Evolutionary conservation across 176 grass and related monocot species (phyloP).

Genomic region (Avena eriantha): DNA sequence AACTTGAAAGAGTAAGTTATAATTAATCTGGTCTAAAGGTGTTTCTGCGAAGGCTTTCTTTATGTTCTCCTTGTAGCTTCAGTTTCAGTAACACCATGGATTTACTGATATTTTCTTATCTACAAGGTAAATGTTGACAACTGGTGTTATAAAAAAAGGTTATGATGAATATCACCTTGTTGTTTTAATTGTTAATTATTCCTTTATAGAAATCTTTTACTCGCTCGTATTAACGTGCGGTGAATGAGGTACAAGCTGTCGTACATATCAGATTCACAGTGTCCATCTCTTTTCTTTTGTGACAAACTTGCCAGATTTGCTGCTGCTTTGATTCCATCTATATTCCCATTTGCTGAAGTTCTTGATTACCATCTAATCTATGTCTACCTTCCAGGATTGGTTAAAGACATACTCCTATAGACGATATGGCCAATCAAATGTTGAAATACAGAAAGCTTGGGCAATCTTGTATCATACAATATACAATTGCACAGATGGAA

Average conservation of each 20-base stretch:
- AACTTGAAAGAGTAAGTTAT: constrained; percentile 7
- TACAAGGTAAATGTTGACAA: constrained; percentile 15
- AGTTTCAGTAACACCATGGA: not conserved
- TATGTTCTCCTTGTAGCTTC: not conserved
- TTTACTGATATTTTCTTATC: constrained; percentile 4
- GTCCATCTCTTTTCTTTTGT: constrained; percentile 3
- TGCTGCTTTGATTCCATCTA: constrained; percentile 18
- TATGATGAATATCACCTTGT: not conserved
- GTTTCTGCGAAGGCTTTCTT: not conserved
- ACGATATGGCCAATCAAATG: constrained; percentile 74
- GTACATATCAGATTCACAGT: constrained; percentile 20
- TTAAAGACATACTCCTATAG: constrained; percentile 80
- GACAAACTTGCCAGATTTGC: constrained; percentile 30
- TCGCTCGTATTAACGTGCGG: not conserved
- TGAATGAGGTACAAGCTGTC: constrained; percentile 2
- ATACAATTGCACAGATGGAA: constrained; percentile 99
- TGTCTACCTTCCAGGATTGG: constrained; percentile 65
- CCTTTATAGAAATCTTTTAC: constrained; percentile 15
- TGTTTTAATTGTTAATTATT: not conserved
- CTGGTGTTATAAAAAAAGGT: not conserved
- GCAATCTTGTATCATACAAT: constrained; percentile 80
- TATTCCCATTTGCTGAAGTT: constrained; percentile 34
- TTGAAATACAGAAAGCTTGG: constrained; percentile 75
- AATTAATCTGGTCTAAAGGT: constrained; percentile 5
- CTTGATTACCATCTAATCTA: constrained; percentile 31